Evolutionary conservation across 768 basidiomycete species (phyloP).

Genomic region (Suillus spraguei): DNA sequence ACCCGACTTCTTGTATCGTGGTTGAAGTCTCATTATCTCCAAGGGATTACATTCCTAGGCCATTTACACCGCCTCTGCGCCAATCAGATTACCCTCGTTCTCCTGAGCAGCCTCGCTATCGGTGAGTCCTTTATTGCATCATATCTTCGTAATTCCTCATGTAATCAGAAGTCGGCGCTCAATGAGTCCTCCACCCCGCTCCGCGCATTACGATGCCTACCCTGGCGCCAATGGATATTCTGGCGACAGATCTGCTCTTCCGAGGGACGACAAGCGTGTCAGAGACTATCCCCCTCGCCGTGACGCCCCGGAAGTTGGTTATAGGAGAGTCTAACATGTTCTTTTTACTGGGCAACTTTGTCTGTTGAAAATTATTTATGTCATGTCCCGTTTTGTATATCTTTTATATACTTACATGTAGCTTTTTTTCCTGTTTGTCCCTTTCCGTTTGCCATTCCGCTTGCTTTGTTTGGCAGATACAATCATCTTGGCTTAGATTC

Average conservation of each 20-base stretch:
- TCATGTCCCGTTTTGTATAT: not conserved
- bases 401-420: not conserved
- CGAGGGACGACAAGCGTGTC: constrained; percentile 32
- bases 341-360: constrained; percentile 11
- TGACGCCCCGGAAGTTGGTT: constrained; percentile 33
- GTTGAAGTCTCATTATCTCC: constrained; percentile 13
- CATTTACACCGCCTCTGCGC: constrained; percentile 49
- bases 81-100: constrained; percentile 56
- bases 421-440: not conserved
- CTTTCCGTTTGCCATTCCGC: not conserved
- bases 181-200: constrained; percentile 60
- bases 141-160: constrained; percentile 10
- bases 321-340: constrained; percentile 29
- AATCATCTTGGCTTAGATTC: not conserved
- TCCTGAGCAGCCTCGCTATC: constrained; percentile 42
- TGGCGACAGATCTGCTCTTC: constrained; percentile 50
- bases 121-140: constrained; percentile 31
- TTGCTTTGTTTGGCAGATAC: constrained; percentile 3
- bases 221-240: constrained; percentile 40
- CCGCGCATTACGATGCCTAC: constrained; percentile 56
- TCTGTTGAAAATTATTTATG: not conserved
- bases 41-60: constrained; percentile 63
- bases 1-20: constrained; percentile 10
- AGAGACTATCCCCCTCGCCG: constrained; percentile 45
- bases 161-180: constrained; percentile 61